Evolutionary conservation across 768 basidiomycete species (phyloP).

Genomic region (Glaciozyma martinii): DNA sequence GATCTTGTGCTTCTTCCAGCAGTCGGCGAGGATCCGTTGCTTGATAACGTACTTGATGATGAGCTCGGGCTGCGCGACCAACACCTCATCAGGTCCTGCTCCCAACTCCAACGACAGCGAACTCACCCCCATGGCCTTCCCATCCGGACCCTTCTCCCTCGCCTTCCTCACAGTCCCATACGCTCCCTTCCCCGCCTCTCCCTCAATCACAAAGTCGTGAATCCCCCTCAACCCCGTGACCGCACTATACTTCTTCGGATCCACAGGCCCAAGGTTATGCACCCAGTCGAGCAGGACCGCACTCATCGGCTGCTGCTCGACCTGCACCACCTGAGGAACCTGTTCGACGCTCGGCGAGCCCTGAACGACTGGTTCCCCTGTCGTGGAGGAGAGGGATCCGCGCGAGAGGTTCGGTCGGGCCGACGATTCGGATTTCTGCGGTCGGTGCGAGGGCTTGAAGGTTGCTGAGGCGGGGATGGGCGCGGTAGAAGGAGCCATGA

Average conservation of each 20-base stretch:
- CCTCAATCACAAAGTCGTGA: constrained; percentile 73
- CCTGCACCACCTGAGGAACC: neutral
- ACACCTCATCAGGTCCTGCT: constrained; percentile 16
- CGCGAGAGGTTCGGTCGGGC: constrained; percentile 14
- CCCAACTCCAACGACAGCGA: constrained; percentile 5
- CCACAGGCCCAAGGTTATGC: constrained; percentile 37
- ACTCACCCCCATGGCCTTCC: constrained; percentile 68
- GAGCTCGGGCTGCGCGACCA: constrained; percentile 58
- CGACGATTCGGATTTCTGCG: constrained; percentile 13
- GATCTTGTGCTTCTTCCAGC: constrained; percentile 95
- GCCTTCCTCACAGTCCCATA: constrained; percentile 91
- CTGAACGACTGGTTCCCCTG: neutral
- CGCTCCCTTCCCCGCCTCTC: constrained; percentile 74
- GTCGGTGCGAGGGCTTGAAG: constrained; percentile 13
- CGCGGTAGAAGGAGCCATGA: neutral
- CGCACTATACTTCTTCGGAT: constrained; percentile 39
- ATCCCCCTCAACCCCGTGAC: constrained; percentile 60
- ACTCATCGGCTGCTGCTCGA: neutral
- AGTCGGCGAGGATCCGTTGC: constrained; percentile 94
- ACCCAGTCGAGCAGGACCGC: constrained; percentile 35
- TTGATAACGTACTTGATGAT: constrained; percentile 99
- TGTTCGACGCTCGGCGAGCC: neutral
- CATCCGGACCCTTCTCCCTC: constrained; percentile 63
- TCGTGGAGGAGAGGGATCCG: constrained; percentile 9
- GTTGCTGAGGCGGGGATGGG: constrained; percentile 2